Conservation (phyloP, 169 alveolate genomes). For the Eimeria mitis region DNA sequence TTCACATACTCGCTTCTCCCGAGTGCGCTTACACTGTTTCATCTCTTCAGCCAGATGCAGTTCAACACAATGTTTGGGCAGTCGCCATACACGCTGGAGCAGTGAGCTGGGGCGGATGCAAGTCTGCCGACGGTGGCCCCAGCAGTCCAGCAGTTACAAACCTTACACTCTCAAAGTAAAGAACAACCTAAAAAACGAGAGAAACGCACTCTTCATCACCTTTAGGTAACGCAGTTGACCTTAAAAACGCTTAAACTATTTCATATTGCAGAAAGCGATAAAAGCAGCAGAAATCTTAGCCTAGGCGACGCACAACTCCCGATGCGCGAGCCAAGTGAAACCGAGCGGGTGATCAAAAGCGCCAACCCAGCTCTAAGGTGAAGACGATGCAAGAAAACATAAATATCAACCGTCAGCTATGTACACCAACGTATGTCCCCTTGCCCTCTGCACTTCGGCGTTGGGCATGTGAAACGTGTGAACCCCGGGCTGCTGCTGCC, state of each 20-base stretch:
- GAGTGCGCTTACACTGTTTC: background rate
- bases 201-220: background rate
- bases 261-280: too few species aligned
- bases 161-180: background rate
- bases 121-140: background rate
- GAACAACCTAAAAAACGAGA: background rate
- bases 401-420: background rate
- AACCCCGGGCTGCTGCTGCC: background rate
- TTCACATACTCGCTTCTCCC: background rate
- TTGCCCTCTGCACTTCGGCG: background rate
- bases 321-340: background rate
- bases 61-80: background rate
- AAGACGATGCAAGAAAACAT: background rate
- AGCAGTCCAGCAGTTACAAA: background rate
- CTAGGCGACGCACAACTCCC: background rate
- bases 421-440: background rate
- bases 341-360: background rate
- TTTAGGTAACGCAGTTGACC: background rate
- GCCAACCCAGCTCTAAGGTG: background rate
- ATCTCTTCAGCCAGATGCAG: background rate
- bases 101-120: background rate
- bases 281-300: background rate
- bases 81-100: background rate
- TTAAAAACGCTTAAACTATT: background rate
- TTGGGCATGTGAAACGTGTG: background rate